Evolutionary conservation across 345 rosid species (phyloP).

Genomic region (Alliaria petiolata): DNA sequence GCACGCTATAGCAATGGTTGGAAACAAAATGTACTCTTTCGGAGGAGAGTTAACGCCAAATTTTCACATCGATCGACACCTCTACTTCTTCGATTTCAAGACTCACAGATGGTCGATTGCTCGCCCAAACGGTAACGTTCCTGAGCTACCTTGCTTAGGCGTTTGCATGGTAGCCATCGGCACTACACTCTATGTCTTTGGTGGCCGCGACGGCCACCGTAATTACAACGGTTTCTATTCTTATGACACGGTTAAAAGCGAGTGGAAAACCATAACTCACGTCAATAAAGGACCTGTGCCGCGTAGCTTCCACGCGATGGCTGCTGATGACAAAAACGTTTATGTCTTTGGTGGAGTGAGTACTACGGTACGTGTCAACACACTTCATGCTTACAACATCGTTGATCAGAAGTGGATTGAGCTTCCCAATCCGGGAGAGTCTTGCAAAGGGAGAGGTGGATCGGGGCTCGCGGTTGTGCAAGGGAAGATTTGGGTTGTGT

Average conservation of each 20-base stretch:
- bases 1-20: slow-evolving; percentile 22
- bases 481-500: no score
- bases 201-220: slow-evolving; percentile 14
- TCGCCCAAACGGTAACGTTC: slow-evolving; percentile 20
- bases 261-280: slow-evolving; percentile 19
- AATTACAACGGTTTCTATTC: slow-evolving; percentile 21
- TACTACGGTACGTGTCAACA: no score
- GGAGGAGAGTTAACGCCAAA: slow-evolving; percentile 26
- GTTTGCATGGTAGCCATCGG: slow-evolving; percentile 23
- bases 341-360: no score
- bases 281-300: slow-evolving; percentile 14
- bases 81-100: slow-evolving; percentile 25
- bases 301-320: slow-evolving; percentile 21
- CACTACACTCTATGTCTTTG: slow-evolving; percentile 17
- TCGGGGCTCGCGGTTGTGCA: no score
- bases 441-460: no score
- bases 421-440: no score
- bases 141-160: slow-evolving; percentile 19
- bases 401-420: no score
- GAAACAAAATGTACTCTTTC: slow-evolving; percentile 25
- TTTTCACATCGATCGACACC: slow-evolving; percentile 6
- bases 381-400: no score
- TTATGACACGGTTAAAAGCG: slow-evolving; percentile 24
- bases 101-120: slow-evolving; percentile 23
- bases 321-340: slow-evolving; percentile 15